These are phyloP conservation scores for Cryphonectria japonica DNA, from an alignment of 2,329 filamentous ascomycete genomes.

Conservation along the genomic window DNA sequence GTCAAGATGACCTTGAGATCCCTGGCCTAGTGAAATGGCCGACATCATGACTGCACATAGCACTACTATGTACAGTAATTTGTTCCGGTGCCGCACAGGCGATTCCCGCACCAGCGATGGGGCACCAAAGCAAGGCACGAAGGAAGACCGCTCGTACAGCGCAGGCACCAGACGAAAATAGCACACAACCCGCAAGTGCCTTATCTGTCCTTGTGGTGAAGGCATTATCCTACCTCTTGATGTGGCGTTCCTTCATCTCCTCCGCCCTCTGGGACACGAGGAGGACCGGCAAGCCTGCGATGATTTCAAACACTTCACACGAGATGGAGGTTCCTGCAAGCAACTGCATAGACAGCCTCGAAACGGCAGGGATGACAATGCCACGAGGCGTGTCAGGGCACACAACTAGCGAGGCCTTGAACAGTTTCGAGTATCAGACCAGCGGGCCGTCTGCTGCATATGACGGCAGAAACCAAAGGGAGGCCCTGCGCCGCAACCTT, in stretches of 20 bases:
- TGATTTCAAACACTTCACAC: neutral
- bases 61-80: neutral
- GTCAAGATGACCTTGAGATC: neutral
- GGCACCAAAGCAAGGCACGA: neutral
- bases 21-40: neutral
- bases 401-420: neutral
- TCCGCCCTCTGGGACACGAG: neutral
- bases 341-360: neutral
- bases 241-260: neutral
- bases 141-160: neutral
- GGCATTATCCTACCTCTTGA: neutral
- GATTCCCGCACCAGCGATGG: neutral
- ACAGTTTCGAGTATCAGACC: slow-evolving; percentile 21
- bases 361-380: slow-evolving; percentile 9
- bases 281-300: neutral
- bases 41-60: neutral
- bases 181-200: neutral
- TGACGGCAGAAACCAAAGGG: neutral
- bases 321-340: neutral
- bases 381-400: slow-evolving; percentile 1
- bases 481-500: neutral
- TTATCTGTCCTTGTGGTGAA: neutral
- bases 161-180: slow-evolving; percentile 2
- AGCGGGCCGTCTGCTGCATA: slow-evolving; percentile 6
- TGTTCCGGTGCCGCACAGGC: neutral